Base-by-base conservation (phyloP, 495 filamentous ascomycete genomes). In the Hypoxylon fragiforme region DNA sequence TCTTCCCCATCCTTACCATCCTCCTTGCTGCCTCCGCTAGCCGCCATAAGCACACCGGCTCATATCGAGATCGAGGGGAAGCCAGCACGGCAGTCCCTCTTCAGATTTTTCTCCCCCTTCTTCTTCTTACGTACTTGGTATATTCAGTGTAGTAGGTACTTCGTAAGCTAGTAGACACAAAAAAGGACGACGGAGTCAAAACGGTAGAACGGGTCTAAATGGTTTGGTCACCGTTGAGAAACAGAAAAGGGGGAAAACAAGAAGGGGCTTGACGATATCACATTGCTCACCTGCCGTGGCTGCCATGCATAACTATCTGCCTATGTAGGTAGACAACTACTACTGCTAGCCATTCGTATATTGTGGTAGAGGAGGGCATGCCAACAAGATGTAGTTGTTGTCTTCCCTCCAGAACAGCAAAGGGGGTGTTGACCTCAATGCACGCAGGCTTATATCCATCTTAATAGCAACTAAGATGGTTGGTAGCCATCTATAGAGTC, bases 11-110 rank as follows among this genome's bases (percentile, higher is more conserved):
- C 36, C 46, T 55, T 44, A 41, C 47, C 51, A 63, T 46, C 49
- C 46, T 9, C 57, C 52, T 45, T 63, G 51, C 56, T 64, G 32
- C 57, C 57, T 63, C 59, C 59, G 53, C 50, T 63, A 63, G 61
- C 60, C 60, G 60, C 52, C 54, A 47, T 30, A 47, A 57, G 52
- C 64, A 56, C 52, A 59, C 44, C 63, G 60, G 60, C 63, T 64
- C 60, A 66, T 66, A 66, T 66, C 52, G 60, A 60, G 54, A 54
- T 64, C 63, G 53, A 64, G 60, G 64, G 53, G 60, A 57, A 62
- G 60, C 49, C 40, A 61, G 56, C 60, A 61, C 64, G 64, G 60
- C 64, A 66, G 64, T 66, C 60, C 46, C 44, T 50, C 7, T 48
- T 48, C 35, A 30, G 44, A 7, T 56, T 56, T 47, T 41, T n/a